Evolutionary conservation across 352 stramenopile species (phyloP), one percentile per base, ranked within the genome.

Genomic region (Phytophthora colocasiae): DNA sequence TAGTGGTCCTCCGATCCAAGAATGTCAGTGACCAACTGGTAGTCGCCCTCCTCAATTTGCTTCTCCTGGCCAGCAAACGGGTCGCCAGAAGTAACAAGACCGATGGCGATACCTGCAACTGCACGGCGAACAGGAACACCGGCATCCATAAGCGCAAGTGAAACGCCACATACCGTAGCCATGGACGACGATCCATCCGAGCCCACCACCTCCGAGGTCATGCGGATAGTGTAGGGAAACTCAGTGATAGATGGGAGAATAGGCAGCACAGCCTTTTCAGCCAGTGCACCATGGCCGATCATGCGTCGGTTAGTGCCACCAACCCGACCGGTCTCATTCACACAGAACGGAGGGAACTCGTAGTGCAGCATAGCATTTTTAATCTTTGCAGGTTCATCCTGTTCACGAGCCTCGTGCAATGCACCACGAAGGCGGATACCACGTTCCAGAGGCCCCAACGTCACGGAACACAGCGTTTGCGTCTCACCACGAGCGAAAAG

Each of bases 291-390:
- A 69, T 99, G 98, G 50, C 88, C 98, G 49, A 99, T 85, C 93
- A 98, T 98, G 67, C 97, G 85, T 58, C 92, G 83, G 65, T 97
- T 97, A 2, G 83, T 73, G 29, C 90, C 91, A 38, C 81, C 80
- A 17, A 96, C 72, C 41, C 90, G 78, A 26, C 97, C 97, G 15
- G 94, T 97, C 58, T 98, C 96, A 44, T 98, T 99, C 12, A 99
- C 97, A 63, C 89, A 98, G 78, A 98, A 99, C 1, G 96, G 93
- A 10, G 97, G 97, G 78, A 99, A 99, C 63, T 99, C 93, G 66
- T 99, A 99, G 78, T 99, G 97, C 59, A 99, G 81, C 78, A 99
- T 99, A 54, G 87, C 85, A 57, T 94, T 78, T 63, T 95, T 93
- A 36, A 89, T 51, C 27, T 71, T 57, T n/a, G 56, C 62, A 50